phyloP scores from a whole-genome alignment of 23 red algal genomes.

The Cyanidiococcus yangmingshanensis region DNA sequence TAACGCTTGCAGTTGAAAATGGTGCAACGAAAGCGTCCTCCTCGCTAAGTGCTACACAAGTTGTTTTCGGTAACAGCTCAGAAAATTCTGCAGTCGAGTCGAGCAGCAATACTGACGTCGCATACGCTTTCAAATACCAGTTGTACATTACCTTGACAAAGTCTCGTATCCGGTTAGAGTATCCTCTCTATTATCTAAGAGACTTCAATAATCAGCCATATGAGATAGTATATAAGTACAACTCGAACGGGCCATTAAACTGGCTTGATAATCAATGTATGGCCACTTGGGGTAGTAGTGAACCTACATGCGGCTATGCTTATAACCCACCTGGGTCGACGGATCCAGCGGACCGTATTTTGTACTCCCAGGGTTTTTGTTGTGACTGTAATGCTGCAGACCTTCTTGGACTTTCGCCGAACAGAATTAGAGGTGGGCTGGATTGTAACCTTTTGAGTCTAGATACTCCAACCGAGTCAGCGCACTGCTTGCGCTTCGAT shows the following conservation, averaged over 20 bases:
- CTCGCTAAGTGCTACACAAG: not conserved
- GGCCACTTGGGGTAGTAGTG: slow-evolving; percentile 26
- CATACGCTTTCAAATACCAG: slow-evolving; percentile 21
- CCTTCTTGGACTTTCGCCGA: not conserved
- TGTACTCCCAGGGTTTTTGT: slow-evolving; percentile 38
- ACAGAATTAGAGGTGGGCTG: slow-evolving; percentile 20
- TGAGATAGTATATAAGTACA: slow-evolving; percentile 31
- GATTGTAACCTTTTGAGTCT: slow-evolving; percentile 27
- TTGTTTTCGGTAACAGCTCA: not conserved
- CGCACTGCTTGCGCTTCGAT: slow-evolving; percentile 40
- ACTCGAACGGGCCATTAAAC: slow-evolving; percentile 32
- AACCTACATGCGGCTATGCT: slow-evolving; percentile 34
- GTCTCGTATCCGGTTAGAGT: slow-evolving; percentile 22
- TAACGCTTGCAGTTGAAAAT: slow-evolving; percentile 36
- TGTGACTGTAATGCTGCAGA: slow-evolving; percentile 27
- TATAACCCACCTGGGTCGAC: slow-evolving; percentile 23
- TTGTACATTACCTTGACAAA: slow-evolving; percentile 23
- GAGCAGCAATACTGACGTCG: not conserved
- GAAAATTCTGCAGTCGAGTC: not conserved
- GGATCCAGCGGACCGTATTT: slow-evolving; percentile 25
- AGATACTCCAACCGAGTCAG: slow-evolving; percentile 26
- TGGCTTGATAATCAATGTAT: slow-evolving; percentile 24
- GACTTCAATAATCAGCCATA: slow-evolving; percentile 38
- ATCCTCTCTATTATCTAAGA: slow-evolving; percentile 33
- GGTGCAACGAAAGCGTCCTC: slow-evolving; percentile 16